Conservation (phyloP, 1,139 yeast genomes). For the Scheffersomyces titani region DNA sequence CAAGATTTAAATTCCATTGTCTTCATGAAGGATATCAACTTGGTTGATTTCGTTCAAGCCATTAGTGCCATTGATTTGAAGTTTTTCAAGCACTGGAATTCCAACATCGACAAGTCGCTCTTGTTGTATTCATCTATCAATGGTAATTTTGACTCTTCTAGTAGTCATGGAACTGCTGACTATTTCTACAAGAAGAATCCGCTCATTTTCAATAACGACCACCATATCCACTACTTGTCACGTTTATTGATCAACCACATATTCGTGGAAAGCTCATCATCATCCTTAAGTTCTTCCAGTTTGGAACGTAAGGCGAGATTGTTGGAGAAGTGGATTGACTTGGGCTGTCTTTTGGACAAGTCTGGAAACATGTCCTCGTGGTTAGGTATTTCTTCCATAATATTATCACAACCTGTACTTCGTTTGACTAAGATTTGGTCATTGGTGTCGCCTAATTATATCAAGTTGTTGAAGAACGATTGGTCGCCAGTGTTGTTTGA, state of each 20-base stretch:
- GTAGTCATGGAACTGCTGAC: constrained; percentile 15
- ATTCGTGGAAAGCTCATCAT: constrained; percentile 45
- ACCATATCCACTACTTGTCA: constrained; percentile 76
- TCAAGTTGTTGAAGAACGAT: constrained; percentile 69
- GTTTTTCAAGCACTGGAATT: constrained; percentile 71
- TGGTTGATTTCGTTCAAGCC: constrained; percentile 53
- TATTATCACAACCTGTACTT: constrained; percentile 81
- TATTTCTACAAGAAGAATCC: constrained; percentile 46
- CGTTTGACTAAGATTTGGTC: constrained; percentile 80
- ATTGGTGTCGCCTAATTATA: constrained; percentile 58
- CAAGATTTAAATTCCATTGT: constrained; percentile 34
- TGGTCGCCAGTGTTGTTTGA: constrained; percentile 97
- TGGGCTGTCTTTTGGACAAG: constrained; percentile 77
- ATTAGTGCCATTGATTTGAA: constrained; percentile 58
- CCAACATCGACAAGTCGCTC: constrained; percentile 54
- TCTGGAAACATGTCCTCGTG: constrained; percentile 94
- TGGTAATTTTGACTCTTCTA: constrained; percentile 9
- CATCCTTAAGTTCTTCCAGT: constrained; percentile 14
- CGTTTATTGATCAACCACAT: constrained; percentile 71
- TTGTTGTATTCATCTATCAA: constrained; percentile 33
- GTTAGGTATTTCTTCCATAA: constrained; percentile 84
- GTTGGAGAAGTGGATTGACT: constrained; percentile 80
- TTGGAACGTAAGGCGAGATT: constrained; percentile 61
- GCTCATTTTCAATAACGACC: constrained; percentile 63
- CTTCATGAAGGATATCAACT: constrained; percentile 44